Evolutionary conservation across 1,284 basidiomycete genomes (phyloP).

Genomic region (Rhodotorula glutinis): DNA sequence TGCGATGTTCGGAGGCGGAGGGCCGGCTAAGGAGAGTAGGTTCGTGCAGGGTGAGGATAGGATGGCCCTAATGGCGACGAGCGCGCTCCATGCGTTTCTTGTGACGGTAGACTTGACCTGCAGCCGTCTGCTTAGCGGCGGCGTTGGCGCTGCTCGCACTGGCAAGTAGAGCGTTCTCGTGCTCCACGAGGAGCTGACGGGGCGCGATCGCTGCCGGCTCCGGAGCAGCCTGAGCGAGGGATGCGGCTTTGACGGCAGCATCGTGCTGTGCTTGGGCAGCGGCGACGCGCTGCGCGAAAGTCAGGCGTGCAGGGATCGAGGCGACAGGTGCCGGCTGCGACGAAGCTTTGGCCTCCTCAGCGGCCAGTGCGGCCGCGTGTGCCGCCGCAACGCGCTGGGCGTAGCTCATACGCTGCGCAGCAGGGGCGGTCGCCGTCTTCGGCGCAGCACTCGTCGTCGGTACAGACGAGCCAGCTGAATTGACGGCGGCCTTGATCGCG

Average conservation of each 20-base stretch:
- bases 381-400: too few relatives aligned
- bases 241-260: too few relatives aligned
- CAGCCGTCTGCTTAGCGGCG: neutral
- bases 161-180: neutral
- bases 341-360: too few relatives aligned
- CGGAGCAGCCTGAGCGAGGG: neutral
- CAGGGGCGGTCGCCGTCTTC: neutral
- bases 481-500: neutral
- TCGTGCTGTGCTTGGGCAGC: too few relatives aligned
- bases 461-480: neutral
- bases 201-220: neutral
- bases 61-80: neutral
- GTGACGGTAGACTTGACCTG: neutral
- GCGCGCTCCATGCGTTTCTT: constrained; percentile 3
- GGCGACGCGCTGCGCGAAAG: too few relatives aligned
- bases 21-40: too few relatives aligned
- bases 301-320: too few relatives aligned
- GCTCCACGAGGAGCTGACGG: neutral
- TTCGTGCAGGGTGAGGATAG: too few relatives aligned
- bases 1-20: neutral
- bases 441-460: neutral
- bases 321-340: too few relatives aligned
- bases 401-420: too few relatives aligned
- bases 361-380: too few relatives aligned
- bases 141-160: neutral